Evolutionary conservation across 2,329 filamentous ascomycete genomes (phyloP).

Genomic region (Colletotrichum agaves): DNA sequence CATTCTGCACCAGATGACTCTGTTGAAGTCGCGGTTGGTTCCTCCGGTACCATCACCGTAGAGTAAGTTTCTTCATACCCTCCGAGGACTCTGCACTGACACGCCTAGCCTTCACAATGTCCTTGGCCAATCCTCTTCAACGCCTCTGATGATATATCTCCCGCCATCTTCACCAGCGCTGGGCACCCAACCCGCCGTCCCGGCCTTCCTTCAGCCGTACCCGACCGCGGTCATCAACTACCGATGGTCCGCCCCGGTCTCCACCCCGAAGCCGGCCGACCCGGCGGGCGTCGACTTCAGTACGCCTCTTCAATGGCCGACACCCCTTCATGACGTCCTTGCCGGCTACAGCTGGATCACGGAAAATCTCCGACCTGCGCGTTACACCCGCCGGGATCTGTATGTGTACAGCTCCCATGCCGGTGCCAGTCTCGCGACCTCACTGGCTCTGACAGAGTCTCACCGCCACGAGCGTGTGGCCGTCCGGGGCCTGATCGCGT

Average conservation of each 20-base stretch:
- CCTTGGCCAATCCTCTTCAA: slow-evolving; percentile 46
- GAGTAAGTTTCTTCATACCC: slow-evolving; percentile 53
- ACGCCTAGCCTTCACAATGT: slow-evolving; percentile 60
- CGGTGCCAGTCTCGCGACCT: slow-evolving; percentile 66
- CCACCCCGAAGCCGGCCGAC: slow-evolving; percentile 5
- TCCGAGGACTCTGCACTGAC: slow-evolving; percentile 37
- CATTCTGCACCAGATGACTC: slow-evolving; percentile 46
- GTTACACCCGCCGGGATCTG: slow-evolving; percentile 50
- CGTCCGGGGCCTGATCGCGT: slow-evolving; percentile 64
- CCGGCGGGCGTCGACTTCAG: slow-evolving; percentile 23
- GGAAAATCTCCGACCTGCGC: slow-evolving; percentile 53
- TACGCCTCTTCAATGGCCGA: slow-evolving; percentile 60
- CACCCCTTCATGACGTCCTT: slow-evolving; percentile 65
- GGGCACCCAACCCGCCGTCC: slow-evolving; percentile 45
- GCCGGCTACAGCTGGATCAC: slow-evolving; percentile 66
- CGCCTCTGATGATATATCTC: slow-evolving; percentile 65
- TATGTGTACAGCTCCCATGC: slow-evolving; percentile 68
- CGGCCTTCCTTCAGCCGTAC: slow-evolving; percentile 53
- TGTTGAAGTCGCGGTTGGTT: slow-evolving; percentile 59
- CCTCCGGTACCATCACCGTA: slow-evolving; percentile 60
- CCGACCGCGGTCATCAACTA: slow-evolving; percentile 69
- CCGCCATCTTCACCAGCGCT: slow-evolving; percentile 57
- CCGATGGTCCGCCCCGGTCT: slow-evolving; percentile 57
- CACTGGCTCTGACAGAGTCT: slow-evolving; percentile 67
- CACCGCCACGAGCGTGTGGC: slow-evolving; percentile 54